These are phyloP conservation scores for Syzygium oleosum DNA, from an alignment of 345 rosid genomes.

Conservation along the genomic window DNA sequence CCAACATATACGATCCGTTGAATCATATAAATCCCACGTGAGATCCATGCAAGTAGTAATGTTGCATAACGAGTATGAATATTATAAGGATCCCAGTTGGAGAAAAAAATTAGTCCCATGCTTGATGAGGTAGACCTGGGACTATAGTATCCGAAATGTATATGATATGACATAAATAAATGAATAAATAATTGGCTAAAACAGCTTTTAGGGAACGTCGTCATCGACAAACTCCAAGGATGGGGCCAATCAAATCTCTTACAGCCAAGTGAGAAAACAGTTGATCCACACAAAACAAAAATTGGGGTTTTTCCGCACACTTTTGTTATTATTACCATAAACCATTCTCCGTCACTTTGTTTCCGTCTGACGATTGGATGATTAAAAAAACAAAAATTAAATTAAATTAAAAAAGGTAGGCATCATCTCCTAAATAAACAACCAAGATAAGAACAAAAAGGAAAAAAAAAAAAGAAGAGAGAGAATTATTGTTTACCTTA, in stretches of 20 bases:
- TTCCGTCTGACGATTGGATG: constrained; percentile 12
- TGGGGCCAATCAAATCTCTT: constrained; percentile 46
- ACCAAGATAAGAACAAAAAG: neutral
- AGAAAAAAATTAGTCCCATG: no score
- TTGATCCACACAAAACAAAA: constrained; percentile 22
- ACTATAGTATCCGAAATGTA: no score
- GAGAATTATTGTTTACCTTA: constrained; percentile 27
- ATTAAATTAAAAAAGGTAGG: neutral
- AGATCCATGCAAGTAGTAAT: no score
- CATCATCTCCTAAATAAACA: neutral
- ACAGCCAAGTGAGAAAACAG: constrained; percentile 13
- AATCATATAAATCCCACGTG: no score
- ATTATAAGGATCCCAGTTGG: no score
- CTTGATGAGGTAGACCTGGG: no score
- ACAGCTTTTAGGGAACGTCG: neutral
- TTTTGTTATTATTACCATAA: neutral
- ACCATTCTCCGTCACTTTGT: constrained; percentile 1
- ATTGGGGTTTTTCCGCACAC: neutral
- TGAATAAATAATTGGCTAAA: no score
- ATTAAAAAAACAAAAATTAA: neutral
- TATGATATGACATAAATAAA: constrained; percentile 22
- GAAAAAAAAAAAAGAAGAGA: neutral
- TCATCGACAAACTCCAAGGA: neutral
- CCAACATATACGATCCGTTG: no score
- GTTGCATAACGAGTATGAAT: no score